phyloP scores from a whole-genome alignment of 2,329 filamentous ascomycete genomes.

The Fusarium sambucinum region DNA sequence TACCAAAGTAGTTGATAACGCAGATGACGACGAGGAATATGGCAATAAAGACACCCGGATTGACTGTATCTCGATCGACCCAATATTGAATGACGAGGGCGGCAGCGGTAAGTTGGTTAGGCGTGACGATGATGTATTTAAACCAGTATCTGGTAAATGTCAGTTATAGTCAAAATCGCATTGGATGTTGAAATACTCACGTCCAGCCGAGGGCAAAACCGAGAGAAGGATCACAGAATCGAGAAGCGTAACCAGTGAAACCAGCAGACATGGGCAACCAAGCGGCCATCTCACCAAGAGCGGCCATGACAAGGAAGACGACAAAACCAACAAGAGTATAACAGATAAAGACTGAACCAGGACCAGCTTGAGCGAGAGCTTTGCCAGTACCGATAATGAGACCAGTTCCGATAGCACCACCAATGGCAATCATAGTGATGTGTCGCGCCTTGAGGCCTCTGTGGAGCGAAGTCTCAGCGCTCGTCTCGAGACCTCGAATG shows the following conservation, averaged over 20 bases:
- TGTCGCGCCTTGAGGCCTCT: constrained; percentile 67
- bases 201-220: constrained; percentile 83
- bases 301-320: constrained; percentile 85
- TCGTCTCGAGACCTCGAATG: constrained; percentile 64
- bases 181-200: constrained; percentile 56
- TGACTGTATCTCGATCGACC: constrained; percentile 73
- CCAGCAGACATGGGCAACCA: constrained; percentile 83
- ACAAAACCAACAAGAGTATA: constrained; percentile 77
- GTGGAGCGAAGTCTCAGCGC: constrained; percentile 61
- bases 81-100: constrained; percentile 84
- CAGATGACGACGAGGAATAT: constrained; percentile 74
- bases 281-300: constrained; percentile 85
- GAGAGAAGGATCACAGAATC: constrained; percentile 83
- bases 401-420: constrained; percentile 80
- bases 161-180: constrained; percentile 10
- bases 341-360: constrained; percentile 77
- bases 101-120: constrained; percentile 86
- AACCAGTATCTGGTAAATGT: constrained; percentile 66
- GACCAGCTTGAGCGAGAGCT: constrained; percentile 66
- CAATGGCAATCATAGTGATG: constrained; percentile 75
- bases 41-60: constrained; percentile 84
- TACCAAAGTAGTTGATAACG: constrained; percentile 75
- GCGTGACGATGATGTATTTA: constrained; percentile 87
- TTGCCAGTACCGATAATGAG: constrained; percentile 77
- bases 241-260: constrained; percentile 83